Evolutionary conservation across 2,329 filamentous ascomycete species (phyloP).

Genomic region (Rosellinia necatrix): DNA sequence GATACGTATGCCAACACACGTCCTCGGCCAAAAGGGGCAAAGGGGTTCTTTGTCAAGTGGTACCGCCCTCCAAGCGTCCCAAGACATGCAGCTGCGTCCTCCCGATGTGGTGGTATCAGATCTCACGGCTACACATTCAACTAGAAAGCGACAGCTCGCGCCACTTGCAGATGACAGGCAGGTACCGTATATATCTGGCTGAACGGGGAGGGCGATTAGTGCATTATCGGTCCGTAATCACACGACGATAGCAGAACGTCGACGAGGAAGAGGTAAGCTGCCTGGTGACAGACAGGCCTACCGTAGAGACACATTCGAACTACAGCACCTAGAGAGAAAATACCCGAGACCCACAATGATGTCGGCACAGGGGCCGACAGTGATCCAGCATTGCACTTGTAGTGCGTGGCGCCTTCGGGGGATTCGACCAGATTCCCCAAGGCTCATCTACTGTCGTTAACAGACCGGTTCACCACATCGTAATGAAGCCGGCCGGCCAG

Average conservation of each 20-base stretch:
- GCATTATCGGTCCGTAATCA: too few species aligned
- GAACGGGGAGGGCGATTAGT: neutral
- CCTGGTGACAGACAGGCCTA: too few species aligned
- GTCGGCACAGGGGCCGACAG: too few species aligned
- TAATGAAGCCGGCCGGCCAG: conserved; percentile 3
- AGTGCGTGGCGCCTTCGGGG: too few species aligned
- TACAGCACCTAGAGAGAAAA: neutral
- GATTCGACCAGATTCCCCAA: conserved; percentile 9
- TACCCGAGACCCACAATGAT: neutral
- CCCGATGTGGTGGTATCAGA: conserved; percentile 37
- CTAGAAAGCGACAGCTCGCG: conserved; percentile 35
- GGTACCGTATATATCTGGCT: conserved; percentile 6
- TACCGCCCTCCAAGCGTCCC: conserved; percentile 26
- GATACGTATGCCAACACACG: conserved; percentile 18
- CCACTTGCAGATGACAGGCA: conserved; percentile 26
- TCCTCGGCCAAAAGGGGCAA: conserved; percentile 35
- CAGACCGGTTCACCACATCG: conserved; percentile 3
- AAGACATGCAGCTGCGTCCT: conserved; percentile 41
- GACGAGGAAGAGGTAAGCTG: too few species aligned
- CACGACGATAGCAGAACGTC: too few species aligned
- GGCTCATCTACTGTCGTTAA: conserved; percentile 1
- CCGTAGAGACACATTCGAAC: neutral
- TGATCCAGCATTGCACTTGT: too few species aligned
- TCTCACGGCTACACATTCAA: conserved; percentile 31
- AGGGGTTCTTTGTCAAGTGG: conserved; percentile 30